Base-by-base conservation (phyloP, 148 eudicot species). In the Fagopyrum homotropicum region DNA sequence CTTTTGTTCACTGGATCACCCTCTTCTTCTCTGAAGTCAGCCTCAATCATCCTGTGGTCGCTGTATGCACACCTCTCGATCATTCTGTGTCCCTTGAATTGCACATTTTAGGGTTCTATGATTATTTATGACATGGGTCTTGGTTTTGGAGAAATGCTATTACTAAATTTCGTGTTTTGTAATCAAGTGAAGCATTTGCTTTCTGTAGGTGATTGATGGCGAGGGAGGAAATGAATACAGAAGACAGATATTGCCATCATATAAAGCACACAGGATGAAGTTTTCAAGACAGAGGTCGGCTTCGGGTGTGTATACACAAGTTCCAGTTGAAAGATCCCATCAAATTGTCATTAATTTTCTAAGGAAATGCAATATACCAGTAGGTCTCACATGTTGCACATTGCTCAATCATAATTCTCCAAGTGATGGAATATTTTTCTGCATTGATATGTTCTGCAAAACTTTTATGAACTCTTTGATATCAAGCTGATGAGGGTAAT, bases 11-110 rank as follows among this genome's bases (percentile, higher is more conserved):
- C 19, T 94, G 98, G 98, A 68, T 86, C 85, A 88, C 96, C 22
- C 95, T 94, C 56, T 94, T 94, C 84, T 90, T 94, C 83, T 85
- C 91, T 63, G 84, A 86, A 86, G 97, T 94, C 82, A 84, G 90
- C 82, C 86, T 82, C 30, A 71, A 75, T 52, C 90, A 90, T 50
- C 98, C 98, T 56, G 95, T 93, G 17, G 87, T 93, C 52, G 98
- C 98, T 80, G 98, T 93, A 89, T 83, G 40, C 40, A 75, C 60
- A n/a, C 43, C 54, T 46, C 74, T 72, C 15, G 47, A 14, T 46
- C 74, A n/a, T 72, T 73, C 59, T 72, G 45, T 60, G 17, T 55
- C 78, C 48, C 76, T 69, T 57, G 63, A 55, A 10, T 45, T 9
- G 26, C 10, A 16, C n/a, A 10, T 63, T 17, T 44, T 30, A 29